Evolutionary conservation across 768 basidiomycete genomes (phyloP), one percentile per base, ranked within the genome.

Genomic region (Boletus rubescentipes): DNA sequence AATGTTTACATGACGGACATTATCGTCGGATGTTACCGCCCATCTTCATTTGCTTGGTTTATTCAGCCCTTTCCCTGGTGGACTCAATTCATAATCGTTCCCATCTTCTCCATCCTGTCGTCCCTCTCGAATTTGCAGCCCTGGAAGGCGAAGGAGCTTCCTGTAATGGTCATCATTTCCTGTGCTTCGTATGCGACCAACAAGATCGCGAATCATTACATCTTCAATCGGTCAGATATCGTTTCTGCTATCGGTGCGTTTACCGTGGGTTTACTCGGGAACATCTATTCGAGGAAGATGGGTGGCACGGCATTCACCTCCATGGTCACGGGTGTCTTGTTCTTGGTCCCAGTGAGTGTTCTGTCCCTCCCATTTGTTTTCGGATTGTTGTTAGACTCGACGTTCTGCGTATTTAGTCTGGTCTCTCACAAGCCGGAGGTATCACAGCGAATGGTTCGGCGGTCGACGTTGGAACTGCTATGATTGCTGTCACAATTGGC

Each of bases 401-500:
- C 16, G 23, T 43, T 58, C 9, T 36, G 21, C 42, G 8, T 31
- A 43, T 39, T 44, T 59, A 91, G 89, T 89, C 88, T 52, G 91
- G 91, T 39, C 79, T 93, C 43, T 90, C 92, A 9, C 89, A 91
- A 69, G 89, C 89, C 2, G 91, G 91, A 46, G 91, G 90, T 35
- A 85, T 93, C 59, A 85, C 87, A 5, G 87, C 87, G 4, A 86
- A 87, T 58, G 90, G 89, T 18, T 84, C 82, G 64, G 86, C 85
- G 21, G 90, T 93, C 57, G 90, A 91, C 59, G 89, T 93, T 49
- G 88, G 91, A 57, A 84, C 85, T 32, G 87, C 91, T 9, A 92
- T 92, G 88, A 89, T 91, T 55, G 82, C 86, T n/a, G 91, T 93
- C 44, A 88, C 90, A 1, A 91, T 93, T 53, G 92, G 92, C 29